phyloP scores from a whole-genome alignment of 345 rosid species.

The Hevea brasiliensis region DNA sequence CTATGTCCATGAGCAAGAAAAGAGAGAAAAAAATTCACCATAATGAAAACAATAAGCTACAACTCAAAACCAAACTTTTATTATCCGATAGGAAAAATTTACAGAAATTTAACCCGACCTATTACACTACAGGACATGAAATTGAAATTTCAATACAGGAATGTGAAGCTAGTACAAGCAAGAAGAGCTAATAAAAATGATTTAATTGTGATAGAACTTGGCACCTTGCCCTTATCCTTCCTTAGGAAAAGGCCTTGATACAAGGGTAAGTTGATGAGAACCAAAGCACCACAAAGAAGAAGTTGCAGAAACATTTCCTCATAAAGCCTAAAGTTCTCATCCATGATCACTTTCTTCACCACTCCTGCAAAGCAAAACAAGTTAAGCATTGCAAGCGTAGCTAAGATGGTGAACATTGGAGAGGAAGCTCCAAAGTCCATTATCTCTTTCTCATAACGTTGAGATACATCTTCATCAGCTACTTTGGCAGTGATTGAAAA shows the following conservation, averaged over 20 bases:
- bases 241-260: slow-evolving; percentile 57
- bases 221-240: slow-evolving; percentile 55
- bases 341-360: slow-evolving; percentile 16
- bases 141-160: slow-evolving; percentile 3
- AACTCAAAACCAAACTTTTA: too few species aligned
- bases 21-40: too few species aligned
- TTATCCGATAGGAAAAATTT: too few species aligned
- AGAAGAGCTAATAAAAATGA: slow-evolving; percentile 43
- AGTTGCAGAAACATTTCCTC: slow-evolving; percentile 44
- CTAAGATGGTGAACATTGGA: slow-evolving; percentile 56
- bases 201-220: slow-evolving; percentile 25
- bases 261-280: slow-evolving; percentile 54
- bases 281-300: slow-evolving; percentile 21
- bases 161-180: slow-evolving; percentile 39
- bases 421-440: slow-evolving; percentile 77
- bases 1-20: too few species aligned
- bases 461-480: slow-evolving; percentile 52
- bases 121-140: too few species aligned
- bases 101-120: too few species aligned
- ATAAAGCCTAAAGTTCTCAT: neutral
- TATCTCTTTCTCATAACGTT: slow-evolving; percentile 51
- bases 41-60: too few species aligned
- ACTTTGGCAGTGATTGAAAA: slow-evolving; percentile 71
- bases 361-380: slow-evolving; percentile 40
- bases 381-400: slow-evolving; percentile 61